These are phyloP conservation scores for Sphagnum magellanicum DNA, from an alignment of 228 moss, liverwort and hornwort genomes.

Conservation along the genomic window DNA sequence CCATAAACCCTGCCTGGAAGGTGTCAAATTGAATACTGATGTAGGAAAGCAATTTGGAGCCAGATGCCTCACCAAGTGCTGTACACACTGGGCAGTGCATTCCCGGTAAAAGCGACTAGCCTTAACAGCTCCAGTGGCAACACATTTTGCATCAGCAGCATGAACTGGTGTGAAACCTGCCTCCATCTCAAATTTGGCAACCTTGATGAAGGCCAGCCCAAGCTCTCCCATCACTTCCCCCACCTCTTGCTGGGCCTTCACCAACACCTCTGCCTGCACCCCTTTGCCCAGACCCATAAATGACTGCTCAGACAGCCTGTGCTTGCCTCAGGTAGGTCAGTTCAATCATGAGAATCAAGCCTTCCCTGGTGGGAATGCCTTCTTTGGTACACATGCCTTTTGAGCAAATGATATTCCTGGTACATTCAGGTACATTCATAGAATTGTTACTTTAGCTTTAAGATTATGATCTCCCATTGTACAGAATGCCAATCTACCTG, in stretches of 20 bases:
- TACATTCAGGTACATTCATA: too few relatives aligned
- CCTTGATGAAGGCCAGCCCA: constrained; percentile 85
- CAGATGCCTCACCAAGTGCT: constrained; percentile 62
- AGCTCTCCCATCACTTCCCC: constrained; percentile 99
- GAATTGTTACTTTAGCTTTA: too few relatives aligned
- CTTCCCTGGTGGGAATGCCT: too few relatives aligned
- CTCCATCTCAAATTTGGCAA: constrained; percentile 95
- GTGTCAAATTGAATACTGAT: neutral
- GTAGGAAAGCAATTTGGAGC: too few relatives aligned
- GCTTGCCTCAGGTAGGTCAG: too few relatives aligned
- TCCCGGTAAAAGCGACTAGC: constrained; percentile 92
- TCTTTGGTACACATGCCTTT: too few relatives aligned
- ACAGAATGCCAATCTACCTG: constrained; percentile 23
- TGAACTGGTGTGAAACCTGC: constrained; percentile 47
- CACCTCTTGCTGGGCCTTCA: constrained; percentile 94
- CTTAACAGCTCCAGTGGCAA: constrained; percentile 92
- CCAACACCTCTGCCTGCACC: constrained; percentile 78
- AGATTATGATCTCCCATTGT: too few relatives aligned
- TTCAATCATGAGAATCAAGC: too few relatives aligned
- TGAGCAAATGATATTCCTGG: too few relatives aligned
- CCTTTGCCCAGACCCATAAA: neutral
- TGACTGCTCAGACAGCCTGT: too few relatives aligned
- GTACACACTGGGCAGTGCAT: constrained; percentile 85
- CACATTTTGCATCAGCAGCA: constrained; percentile 71
- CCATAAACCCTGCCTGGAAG: too few relatives aligned